These are phyloP conservation scores for Babesia caballi DNA, from an alignment of 169 alveolate genomes.

Conservation along the genomic window DNA sequence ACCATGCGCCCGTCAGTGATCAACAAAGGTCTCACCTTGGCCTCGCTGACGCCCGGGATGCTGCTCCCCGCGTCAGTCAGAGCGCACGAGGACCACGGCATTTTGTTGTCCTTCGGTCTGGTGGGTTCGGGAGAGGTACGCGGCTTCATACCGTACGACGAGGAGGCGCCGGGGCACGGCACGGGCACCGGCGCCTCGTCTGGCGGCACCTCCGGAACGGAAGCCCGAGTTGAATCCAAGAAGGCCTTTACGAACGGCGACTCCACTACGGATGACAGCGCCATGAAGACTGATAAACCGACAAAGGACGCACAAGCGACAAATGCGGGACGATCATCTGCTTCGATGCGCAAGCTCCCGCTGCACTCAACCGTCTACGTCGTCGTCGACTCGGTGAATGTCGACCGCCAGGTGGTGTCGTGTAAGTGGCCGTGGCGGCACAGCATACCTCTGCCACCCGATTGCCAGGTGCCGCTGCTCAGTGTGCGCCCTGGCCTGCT, in stretches of 20 bases:
- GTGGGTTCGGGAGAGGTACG: not conserved
- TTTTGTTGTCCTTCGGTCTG: conserved; percentile 19
- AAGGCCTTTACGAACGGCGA: not conserved
- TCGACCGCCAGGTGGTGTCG: conserved; percentile 33
- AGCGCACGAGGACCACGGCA: conserved; percentile 60
- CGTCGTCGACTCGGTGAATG: conserved; percentile 41
- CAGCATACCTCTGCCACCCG: conserved; percentile 15
- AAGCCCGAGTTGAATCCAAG: no score
- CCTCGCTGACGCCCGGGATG: conserved; percentile 30
- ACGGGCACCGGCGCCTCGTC: not conserved
- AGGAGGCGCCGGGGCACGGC: not conserved
- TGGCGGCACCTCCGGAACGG: no score
- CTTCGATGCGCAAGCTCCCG: conserved; percentile 1
- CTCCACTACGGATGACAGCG: not conserved
- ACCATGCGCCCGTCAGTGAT: conserved; percentile 59
- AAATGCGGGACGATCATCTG: not conserved
- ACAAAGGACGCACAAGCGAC: no score
- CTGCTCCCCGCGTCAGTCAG: conserved; percentile 43
- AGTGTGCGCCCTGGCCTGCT: conserved; percentile 54
- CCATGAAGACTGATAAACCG: not conserved
- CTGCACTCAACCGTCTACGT: conserved; percentile 46
- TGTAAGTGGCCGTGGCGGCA: conserved; percentile 62
- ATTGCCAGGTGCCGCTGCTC: conserved; percentile 24
- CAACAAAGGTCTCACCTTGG: conserved; percentile 36
- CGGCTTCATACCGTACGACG: conserved; percentile 50